Conservation (phyloP, 2,329 filamentous ascomycete genomes). For the Mariannaea sp. region DNA sequence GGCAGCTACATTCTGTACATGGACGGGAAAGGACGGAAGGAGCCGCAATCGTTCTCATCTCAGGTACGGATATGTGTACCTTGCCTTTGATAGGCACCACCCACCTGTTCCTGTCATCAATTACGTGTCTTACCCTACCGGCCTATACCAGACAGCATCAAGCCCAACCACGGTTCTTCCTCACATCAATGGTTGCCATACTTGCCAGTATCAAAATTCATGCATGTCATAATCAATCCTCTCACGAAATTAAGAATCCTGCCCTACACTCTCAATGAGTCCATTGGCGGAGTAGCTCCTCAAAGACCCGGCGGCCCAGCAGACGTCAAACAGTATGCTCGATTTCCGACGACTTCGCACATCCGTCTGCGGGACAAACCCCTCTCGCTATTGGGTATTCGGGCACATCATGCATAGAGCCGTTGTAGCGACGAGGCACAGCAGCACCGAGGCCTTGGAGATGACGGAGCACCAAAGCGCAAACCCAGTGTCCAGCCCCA, state of each 20-base stretch:
- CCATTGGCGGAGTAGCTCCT: not conserved
- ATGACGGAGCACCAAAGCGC: conserved; percentile 8
- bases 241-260: not conserved
- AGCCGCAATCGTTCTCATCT: no score
- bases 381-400: not conserved
- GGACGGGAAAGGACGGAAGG: no score
- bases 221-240: not conserved
- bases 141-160: no score
- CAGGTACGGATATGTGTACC: no score
- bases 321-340: no score
- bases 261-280: not conserved
- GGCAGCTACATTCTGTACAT: no score
- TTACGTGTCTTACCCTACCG: no score
- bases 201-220: not conserved
- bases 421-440: conserved; percentile 7
- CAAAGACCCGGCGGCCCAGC: not conserved
- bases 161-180: no score
- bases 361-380: not conserved
- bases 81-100: no score
- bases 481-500: no score
- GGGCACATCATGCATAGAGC: conserved; percentile 3
- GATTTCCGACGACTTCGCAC: not conserved
- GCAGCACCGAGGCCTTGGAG: conserved; percentile 11
- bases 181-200: no score
- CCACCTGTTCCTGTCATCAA: no score